These are phyloP conservation scores for Pichia sp. DNA, from an alignment of 1,139 yeast species.

Conservation along the genomic window DNA sequence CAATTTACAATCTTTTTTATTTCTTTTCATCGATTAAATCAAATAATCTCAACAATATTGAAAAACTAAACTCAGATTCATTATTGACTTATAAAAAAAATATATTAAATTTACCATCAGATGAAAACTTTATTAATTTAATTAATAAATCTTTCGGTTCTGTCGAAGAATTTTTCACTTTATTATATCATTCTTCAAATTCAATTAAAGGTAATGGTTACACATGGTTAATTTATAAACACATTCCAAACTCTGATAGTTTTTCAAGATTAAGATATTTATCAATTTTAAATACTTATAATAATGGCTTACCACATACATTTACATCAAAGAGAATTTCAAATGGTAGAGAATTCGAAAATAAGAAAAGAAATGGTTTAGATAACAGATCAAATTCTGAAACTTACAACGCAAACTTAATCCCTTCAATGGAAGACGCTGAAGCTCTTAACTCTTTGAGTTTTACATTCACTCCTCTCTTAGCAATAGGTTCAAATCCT, in stretches of 20 bases:
- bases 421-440: slow-evolving; percentile 33
- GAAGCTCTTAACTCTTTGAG: slow-evolving; percentile 23
- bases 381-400: neutral
- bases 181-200: slow-evolving; percentile 54
- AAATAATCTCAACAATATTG: slow-evolving; percentile 16
- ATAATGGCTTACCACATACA: slow-evolving; percentile 60
- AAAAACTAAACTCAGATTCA: slow-evolving; percentile 29
- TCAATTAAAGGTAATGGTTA: slow-evolving; percentile 70
- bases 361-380: neutral
- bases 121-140: slow-evolving; percentile 32
- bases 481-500: slow-evolving; percentile 68
- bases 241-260: slow-evolving; percentile 18
- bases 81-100: slow-evolving; percentile 30
- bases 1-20: slow-evolving; percentile 54
- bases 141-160: slow-evolving; percentile 60
- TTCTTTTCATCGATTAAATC: slow-evolving; percentile 47
- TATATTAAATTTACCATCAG: slow-evolving; percentile 19
- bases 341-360: slow-evolving; percentile 24
- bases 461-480: slow-evolving; percentile 48
- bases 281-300: slow-evolving; percentile 69
- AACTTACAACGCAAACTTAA: slow-evolving; percentile 9
- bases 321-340: slow-evolving; percentile 46
- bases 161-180: slow-evolving; percentile 56
- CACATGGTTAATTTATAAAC: slow-evolving; percentile 44
- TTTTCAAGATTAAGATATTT: slow-evolving; percentile 33